Conservation (phyloP, 1,284 basidiomycete genomes). For the Fomitopsis palustris region DNA sequence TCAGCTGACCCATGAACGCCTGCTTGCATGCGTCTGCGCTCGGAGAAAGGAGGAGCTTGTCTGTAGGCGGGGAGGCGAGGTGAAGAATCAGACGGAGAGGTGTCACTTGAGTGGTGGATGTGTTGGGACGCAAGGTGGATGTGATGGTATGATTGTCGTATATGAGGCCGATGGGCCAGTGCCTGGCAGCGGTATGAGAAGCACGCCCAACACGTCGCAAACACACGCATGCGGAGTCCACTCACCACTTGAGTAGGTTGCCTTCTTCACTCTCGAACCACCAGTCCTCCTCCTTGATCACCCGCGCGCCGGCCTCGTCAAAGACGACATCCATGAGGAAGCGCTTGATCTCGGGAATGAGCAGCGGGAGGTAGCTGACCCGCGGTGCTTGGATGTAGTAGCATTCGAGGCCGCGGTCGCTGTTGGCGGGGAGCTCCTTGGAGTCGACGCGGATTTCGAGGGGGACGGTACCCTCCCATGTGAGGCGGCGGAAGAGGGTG, state of each 20-base stretch:
- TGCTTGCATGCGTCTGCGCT: constrained; percentile 82
- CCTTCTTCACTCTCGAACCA: constrained; percentile 90
- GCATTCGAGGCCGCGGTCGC: constrained; percentile 81
- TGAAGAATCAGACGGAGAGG: constrained; percentile 82
- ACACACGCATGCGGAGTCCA: constrained; percentile 10
- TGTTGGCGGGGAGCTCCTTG: constrained; percentile 82
- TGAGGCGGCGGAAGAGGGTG: constrained; percentile 74
- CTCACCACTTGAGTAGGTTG: constrained; percentile 78
- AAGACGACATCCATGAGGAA: constrained; percentile 89
- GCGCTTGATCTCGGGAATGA: constrained; percentile 81
- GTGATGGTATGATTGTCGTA: constrained; percentile 80
- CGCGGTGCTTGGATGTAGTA: constrained; percentile 86
- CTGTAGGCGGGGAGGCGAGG: constrained; percentile 79
- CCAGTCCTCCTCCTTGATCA: constrained; percentile 83
- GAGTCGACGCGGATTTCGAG: constrained; percentile 81
- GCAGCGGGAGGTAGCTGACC: constrained; percentile 87
- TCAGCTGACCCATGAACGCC: constrained; percentile 90
- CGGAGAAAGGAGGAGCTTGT: constrained; percentile 79
- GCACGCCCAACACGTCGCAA: background rate
- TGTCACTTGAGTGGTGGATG: constrained; percentile 40
- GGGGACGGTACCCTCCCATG: constrained; percentile 84
- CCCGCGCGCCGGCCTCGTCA: constrained; percentile 71
- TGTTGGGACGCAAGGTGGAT: constrained; percentile 46
- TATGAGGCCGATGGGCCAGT: constrained; percentile 92
- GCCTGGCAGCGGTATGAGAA: constrained; percentile 53